A percentile compares a stretch with the other conserved stretches of the same genome.
These are phyloP conservation scores for Tulasnella sp. DNA, from an alignment of 768 basidiomycete species.

Conservation along the genomic window DNA sequence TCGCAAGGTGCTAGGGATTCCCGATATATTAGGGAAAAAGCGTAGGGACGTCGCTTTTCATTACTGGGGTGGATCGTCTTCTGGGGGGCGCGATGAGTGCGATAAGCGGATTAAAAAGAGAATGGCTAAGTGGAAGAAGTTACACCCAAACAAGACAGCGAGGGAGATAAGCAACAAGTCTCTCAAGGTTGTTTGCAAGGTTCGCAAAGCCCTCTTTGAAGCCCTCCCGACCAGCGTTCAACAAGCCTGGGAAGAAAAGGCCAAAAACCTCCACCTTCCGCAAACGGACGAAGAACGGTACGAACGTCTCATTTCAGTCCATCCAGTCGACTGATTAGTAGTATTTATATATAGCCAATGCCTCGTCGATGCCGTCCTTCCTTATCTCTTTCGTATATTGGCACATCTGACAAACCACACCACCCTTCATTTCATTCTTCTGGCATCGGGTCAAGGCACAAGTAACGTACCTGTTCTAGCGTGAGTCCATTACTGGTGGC, in stretches of 20 bases:
- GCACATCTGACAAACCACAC: neutral
- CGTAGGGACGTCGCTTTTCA: neutral
- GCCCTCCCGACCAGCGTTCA: neutral
- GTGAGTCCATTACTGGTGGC: too few relatives aligned
- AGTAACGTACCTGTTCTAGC: neutral
- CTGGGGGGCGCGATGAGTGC: neutral
- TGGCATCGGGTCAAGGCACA: neutral
- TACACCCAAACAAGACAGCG: neutral
- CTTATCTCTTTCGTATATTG: neutral
- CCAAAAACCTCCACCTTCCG: neutral
- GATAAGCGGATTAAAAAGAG: neutral
- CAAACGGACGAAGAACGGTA: neutral
- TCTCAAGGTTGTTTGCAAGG: neutral
- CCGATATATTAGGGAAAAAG: neutral
- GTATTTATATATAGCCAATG: too few relatives aligned
- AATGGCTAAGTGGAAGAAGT: neutral
- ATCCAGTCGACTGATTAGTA: too few relatives aligned
- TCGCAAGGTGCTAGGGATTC: neutral
- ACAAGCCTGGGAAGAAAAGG: neutral
- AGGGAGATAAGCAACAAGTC: neutral
- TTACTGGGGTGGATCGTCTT: neutral
- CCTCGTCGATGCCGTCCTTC: neutral
- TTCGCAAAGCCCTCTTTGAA: neutral
- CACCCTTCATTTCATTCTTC: neutral
- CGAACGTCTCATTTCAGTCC: too few relatives aligned